These are phyloP conservation scores for Ophiorrhiza pumila DNA, from an alignment of 257 asterid species.

Conservation along the genomic window DNA sequence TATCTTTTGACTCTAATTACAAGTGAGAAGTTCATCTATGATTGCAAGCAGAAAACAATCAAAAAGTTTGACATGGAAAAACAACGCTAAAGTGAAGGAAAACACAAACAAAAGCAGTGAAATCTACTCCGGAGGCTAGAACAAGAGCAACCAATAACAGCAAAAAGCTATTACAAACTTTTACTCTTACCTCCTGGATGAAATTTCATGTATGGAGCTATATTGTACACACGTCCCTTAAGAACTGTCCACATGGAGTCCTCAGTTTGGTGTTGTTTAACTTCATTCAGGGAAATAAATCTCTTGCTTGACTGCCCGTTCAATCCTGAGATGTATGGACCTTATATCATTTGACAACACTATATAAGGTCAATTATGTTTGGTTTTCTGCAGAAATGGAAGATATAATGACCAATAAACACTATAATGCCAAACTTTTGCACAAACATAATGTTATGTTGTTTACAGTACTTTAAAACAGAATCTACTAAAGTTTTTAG, in stretches of 20 bases:
- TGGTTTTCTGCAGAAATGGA: neutral
- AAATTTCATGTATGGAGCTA: constrained; percentile 88
- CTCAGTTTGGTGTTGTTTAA: constrained; percentile 72
- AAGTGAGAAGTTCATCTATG: neutral
- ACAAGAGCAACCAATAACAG: neutral
- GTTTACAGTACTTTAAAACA: neutral
- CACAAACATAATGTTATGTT: neutral
- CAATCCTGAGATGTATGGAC: constrained; percentile 59
- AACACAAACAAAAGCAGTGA: neutral
- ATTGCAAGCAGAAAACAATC: neutral
- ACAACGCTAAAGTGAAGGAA: neutral
- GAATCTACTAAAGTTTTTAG: neutral
- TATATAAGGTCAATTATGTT: constrained; percentile 7
- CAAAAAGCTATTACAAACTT: neutral
- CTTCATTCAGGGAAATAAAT: constrained; percentile 69
- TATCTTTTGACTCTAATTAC: neutral
- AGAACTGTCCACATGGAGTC: constrained; percentile 97
- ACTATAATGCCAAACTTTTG: neutral
- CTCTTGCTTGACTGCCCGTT: constrained; percentile 79
- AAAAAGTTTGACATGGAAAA: neutral
- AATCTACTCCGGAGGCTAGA: neutral
- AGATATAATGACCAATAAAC: neutral
- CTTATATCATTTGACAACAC: neutral
- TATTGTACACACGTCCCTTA: constrained; percentile 87
- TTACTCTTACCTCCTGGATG: constrained; percentile 87